A percentile compares a stretch with the other conserved stretches of the same genome.
phyloP scores from a whole-genome alignment of 2,329 filamentous ascomycete genomes.

The Berkeleyomyces basicola region DNA sequence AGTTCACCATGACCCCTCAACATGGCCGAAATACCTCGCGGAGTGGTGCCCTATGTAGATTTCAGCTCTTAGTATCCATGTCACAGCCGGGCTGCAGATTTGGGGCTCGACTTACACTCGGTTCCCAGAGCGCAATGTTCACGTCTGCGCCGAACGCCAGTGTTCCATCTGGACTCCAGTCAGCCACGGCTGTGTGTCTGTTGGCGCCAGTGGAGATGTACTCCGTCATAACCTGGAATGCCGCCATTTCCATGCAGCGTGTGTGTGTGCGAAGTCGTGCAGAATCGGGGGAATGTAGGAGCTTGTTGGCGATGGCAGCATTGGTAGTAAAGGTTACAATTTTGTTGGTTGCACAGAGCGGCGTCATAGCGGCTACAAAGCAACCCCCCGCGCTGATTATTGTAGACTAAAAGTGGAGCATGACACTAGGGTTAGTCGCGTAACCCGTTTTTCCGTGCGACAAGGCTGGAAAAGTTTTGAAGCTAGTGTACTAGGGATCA shows the following conservation, averaged over 20 bases:
- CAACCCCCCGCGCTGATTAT: slow-evolving; percentile 3
- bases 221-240: slow-evolving; percentile 23
- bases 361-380: neutral
- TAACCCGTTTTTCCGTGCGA: neutral
- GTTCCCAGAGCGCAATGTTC: slow-evolving; percentile 79
- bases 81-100: neutral
- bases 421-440: neutral
- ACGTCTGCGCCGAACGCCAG: slow-evolving; percentile 81
- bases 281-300: too few relatives aligned
- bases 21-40: slow-evolving; percentile 45
- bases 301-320: too few relatives aligned
- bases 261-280: too few relatives aligned
- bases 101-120: slow-evolving; percentile 38
- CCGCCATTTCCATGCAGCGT: slow-evolving; percentile 15
- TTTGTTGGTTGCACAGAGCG: slow-evolving; percentile 12
- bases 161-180: slow-evolving; percentile 62
- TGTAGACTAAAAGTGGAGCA: neutral
- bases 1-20: slow-evolving; percentile 61
- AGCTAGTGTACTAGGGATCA: neutral
- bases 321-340: neutral
- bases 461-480: slow-evolving; percentile 14
- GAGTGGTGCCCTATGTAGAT: slow-evolving; percentile 21
- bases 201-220: slow-evolving; percentile 73
- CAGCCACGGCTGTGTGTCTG: slow-evolving; percentile 72
- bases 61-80: slow-evolving; percentile 6